Conservation (phyloP, 2,329 filamentous ascomycete genomes). For the Paecilomyces sp. region DNA sequence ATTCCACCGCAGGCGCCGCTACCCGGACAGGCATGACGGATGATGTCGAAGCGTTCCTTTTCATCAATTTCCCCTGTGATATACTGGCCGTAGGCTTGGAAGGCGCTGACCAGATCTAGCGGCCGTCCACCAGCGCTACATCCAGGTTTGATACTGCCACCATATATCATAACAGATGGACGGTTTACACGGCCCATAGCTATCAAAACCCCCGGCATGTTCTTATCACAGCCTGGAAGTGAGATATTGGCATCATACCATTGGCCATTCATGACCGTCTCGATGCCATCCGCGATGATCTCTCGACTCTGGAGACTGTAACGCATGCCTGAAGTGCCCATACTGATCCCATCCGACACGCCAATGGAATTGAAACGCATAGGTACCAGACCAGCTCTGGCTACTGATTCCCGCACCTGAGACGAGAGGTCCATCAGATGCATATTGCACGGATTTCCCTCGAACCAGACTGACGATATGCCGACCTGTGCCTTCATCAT, state of each 20-base stretch:
- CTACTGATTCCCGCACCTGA: not conserved
- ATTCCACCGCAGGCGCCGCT: not conserved
- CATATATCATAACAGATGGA: not conserved
- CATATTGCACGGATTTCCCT: not conserved
- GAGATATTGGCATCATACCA: not conserved
- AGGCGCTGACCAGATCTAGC: not conserved
- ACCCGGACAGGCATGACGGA: not conserved
- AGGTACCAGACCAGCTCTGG: not conserved
- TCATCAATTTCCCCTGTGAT: not conserved
- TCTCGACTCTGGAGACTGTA: not conserved
- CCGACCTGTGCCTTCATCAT: not conserved
- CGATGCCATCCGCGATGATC: not conserved
- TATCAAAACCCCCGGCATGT: not conserved
- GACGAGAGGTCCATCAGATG: not conserved
- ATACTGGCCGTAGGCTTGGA: not conserved
- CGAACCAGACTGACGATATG: not conserved
- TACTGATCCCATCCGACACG: not conserved
- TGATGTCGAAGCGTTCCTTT: not conserved
- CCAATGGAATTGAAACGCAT: not conserved
- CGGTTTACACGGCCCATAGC: not conserved
- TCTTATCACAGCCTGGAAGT: not conserved
- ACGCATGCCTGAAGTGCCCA: not conserved
- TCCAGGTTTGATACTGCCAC: not conserved
- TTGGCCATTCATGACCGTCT: not conserved
- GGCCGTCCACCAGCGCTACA: not conserved